Evolutionary conservation across 106 monocot species (phyloP), one percentile per base, ranked within the genome.

Genomic region (Acanthochlamys bracteata): DNA sequence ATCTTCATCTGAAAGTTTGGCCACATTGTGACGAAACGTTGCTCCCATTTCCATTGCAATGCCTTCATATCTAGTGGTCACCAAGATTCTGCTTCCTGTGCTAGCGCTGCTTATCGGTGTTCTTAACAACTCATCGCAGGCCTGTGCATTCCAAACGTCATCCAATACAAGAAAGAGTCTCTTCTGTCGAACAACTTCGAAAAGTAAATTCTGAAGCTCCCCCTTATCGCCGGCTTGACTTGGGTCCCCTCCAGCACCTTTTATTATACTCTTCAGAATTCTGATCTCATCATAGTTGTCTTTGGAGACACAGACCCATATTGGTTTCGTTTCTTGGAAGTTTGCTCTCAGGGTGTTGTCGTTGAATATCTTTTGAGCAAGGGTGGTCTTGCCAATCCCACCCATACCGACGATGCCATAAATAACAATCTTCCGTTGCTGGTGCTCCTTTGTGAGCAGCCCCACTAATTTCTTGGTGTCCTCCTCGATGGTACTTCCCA

Each of bases 311-410:
- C 62, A 65, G 13, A 69, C 71, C 66, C 70, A 64, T 7, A 71
- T 64, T 41, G 59, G 23, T 20, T n/a, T 59, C 9, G 64, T 26
- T 26, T 21, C 26, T 0, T 26, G 17, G 24, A 80, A 74, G 33
- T 33, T 10, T 7, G 26, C n/a, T 12, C 22, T 10, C 0, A 80
- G 26, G 24, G 22, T 33, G 8, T 47, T 13, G 23, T 75, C 9
- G 19, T 75, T 75, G 46, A n/a, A 74, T 15, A 71, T 42, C 20
- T 61, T 71, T 53, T 63, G 66, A 45, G 80, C 84, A 7, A 84
- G 66, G 17, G 77, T 75, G 39, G 75, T 75, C 45, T 80, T 80
- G 20, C 80, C 75, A 25, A 80, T 84, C 15, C 84, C 82, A 25
- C 69, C 66, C 49, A 77, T 69, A 0, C 82, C 82, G 14, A 64